Conservation (phyloP, 2,329 filamentous ascomycete genomes). For the Tolypocladium nubicola region DNA sequence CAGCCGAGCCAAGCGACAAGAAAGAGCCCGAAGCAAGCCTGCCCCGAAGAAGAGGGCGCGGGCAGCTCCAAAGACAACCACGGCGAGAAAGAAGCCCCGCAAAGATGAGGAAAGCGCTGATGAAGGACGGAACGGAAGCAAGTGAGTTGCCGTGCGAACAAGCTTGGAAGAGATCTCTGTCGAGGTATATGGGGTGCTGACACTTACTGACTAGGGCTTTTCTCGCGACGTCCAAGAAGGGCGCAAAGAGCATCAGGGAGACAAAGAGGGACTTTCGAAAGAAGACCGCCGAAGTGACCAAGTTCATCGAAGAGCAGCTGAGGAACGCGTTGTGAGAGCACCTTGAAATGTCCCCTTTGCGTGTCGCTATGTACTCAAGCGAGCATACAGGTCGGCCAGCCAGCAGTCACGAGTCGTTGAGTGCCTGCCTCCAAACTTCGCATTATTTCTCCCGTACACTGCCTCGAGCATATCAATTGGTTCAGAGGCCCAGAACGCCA, state of each 20-base stretch:
- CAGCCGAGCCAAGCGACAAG: constrained; percentile 4
- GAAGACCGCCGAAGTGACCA: constrained; percentile 9
- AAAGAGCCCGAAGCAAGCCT: neutral
- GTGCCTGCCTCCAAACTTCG: neutral
- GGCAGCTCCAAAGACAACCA: constrained; percentile 4
- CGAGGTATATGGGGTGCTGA: neutral
- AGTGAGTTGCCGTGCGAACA: neutral
- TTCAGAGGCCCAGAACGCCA: neutral
- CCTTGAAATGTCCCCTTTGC: neutral
- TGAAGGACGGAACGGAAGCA: neutral
- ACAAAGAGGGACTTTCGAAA: constrained; percentile 13
- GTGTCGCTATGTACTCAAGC: neutral
- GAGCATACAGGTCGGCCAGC: neutral
- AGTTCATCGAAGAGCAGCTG: constrained; percentile 10
- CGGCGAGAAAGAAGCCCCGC: neutral
- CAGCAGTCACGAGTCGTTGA: neutral
- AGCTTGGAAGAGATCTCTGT: neutral
- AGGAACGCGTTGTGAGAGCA: neutral
- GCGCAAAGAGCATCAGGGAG: constrained; percentile 5
- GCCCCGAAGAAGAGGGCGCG: constrained; percentile 7
- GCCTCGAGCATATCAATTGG: neutral
- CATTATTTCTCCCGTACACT: neutral
- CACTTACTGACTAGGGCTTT: neutral
- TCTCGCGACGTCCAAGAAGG: constrained; percentile 3
- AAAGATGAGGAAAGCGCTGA: neutral